Percentiles rank a stretch among this genome's conserved stretches.
phyloP scores from a whole-genome alignment of 768 basidiomycete genomes.

The Boletus pseudo-olivaceus region DNA sequence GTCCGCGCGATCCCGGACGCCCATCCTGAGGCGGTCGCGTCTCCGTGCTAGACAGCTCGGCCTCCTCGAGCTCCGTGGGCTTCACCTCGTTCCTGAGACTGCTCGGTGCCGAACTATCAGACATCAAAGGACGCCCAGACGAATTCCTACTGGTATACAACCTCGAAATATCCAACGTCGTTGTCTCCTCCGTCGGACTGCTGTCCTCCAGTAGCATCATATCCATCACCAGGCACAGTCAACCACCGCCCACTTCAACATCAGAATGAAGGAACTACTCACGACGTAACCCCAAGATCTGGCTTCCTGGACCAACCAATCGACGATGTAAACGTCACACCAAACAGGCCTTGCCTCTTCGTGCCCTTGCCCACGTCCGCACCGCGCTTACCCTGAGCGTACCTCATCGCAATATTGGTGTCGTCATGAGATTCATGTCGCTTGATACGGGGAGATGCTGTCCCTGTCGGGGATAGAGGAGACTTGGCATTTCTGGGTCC shows the following conservation, averaged over 20 bases:
- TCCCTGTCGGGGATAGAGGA: slow-evolving; percentile 17
- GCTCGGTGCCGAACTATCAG: slow-evolving; percentile 32
- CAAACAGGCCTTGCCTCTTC: slow-evolving; percentile 83
- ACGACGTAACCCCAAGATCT: slow-evolving; percentile 67
- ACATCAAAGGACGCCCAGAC: slow-evolving; percentile 39
- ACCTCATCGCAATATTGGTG: slow-evolving; percentile 19
- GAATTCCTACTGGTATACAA: slow-evolving; percentile 43
- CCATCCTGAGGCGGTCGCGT: slow-evolving; percentile 33
- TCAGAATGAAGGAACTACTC: slow-evolving; percentile 25
- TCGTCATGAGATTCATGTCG: slow-evolving; percentile 23
- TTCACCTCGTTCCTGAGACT: slow-evolving; percentile 13
- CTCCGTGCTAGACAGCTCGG: slow-evolving; percentile 53
- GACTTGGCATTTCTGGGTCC: slow-evolving; percentile 27
- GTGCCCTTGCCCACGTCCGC: slow-evolving; percentile 41
- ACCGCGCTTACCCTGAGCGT: slow-evolving; percentile 48
- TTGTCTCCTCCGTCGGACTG: slow-evolving; percentile 38
- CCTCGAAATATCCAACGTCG: slow-evolving; percentile 47
- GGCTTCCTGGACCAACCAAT: slow-evolving; percentile 75
- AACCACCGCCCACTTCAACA: background rate
- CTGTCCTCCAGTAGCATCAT: slow-evolving; percentile 34
- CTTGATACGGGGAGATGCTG: background rate
- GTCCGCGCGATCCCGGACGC: slow-evolving; percentile 21
- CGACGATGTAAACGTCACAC: slow-evolving; percentile 56
- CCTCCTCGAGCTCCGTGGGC: slow-evolving; percentile 32
- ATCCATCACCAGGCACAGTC: background rate